Evolutionary conservation across 768 basidiomycete genomes (phyloP), one percentile per base, ranked within the genome.

Genomic region (Suillus brevipes): DNA sequence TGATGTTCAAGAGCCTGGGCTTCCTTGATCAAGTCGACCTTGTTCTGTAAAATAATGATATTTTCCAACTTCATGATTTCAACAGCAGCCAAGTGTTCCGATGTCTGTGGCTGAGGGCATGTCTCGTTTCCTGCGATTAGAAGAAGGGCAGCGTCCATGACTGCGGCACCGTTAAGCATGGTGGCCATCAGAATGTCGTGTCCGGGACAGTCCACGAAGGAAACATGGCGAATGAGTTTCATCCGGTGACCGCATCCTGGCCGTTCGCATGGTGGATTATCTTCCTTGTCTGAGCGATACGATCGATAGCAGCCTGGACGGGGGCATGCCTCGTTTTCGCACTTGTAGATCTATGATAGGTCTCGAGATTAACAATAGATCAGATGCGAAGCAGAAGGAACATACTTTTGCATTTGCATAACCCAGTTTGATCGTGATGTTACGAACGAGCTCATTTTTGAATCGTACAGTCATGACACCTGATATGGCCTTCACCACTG

Each of bases 141-240:
- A 1, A 99, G 85, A 0, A 99, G 82, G 6, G 97, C 97, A 62
- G 96, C 97, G 79, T 99, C 96, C 97, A 99, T 99, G 83, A 99
- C 97, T 12, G 97, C 97, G 49, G 97, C 97, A 78, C 97, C 97
- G 85, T 99, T 99, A 71, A 99, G 83, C 97, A 99, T 99, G 68
- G 97, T 99, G 60, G 97, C 97, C 97, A 99, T 99, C 78, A 99
- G 89, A 89, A 99, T 99, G 78, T 98, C 95, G 87, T 97, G 96
- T 67, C 96, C 94, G 1, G 93, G 94, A 71, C 91, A 95, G 78
- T 99, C 97, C 74, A 99, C 97, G 78, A 99, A 99, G 4, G 97
- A 99, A 73, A 99, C 96, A 73, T 99, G 97, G 69, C 96, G 90
- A 68, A 98, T 75, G 69, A 99, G 88, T 71, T 90, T 91, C 94